A percentile compares a stretch with the other conserved stretches of the same genome.
Evolutionary conservation across 1,284 basidiomycete species (phyloP).

Genomic region (Uromyces viciae-fabae): DNA sequence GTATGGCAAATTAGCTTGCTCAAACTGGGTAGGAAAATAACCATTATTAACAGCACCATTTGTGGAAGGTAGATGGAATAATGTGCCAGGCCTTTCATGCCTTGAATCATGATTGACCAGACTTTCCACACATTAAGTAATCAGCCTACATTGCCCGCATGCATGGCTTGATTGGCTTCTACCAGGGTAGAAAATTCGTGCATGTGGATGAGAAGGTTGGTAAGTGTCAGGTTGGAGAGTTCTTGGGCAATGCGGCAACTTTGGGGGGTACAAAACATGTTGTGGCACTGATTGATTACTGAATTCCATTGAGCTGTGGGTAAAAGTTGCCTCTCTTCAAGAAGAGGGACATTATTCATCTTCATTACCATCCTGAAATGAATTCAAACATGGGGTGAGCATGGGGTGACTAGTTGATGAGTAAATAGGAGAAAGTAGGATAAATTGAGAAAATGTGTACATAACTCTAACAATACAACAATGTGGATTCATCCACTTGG

Average conservation of each 20-base stretch:
- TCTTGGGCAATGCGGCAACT: neutral
- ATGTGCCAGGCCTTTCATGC: neutral
- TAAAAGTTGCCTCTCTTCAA: neutral
- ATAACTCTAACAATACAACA: neutral
- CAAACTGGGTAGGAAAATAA: neutral
- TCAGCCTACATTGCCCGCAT: neutral
- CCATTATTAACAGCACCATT: neutral
- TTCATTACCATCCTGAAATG: neutral
- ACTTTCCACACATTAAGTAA: conserved; percentile 17
- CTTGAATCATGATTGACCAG: conserved; percentile 2
- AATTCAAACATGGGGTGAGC: no score
- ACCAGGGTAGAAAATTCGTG: neutral
- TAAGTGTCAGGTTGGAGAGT: neutral
- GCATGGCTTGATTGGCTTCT: neutral
- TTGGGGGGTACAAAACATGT: neutral
- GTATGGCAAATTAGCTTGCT: neutral
- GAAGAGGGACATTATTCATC: neutral
- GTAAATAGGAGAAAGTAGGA: no score
- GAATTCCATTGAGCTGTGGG: neutral
- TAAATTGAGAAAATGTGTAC: no score
- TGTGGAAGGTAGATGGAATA: neutral
- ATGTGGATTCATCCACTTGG: neutral
- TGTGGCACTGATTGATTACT: neutral
- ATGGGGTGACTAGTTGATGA: no score
- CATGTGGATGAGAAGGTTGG: neutral